Conservation (phyloP, 768 basidiomycete species). For the Tulasnella sp. region DNA sequence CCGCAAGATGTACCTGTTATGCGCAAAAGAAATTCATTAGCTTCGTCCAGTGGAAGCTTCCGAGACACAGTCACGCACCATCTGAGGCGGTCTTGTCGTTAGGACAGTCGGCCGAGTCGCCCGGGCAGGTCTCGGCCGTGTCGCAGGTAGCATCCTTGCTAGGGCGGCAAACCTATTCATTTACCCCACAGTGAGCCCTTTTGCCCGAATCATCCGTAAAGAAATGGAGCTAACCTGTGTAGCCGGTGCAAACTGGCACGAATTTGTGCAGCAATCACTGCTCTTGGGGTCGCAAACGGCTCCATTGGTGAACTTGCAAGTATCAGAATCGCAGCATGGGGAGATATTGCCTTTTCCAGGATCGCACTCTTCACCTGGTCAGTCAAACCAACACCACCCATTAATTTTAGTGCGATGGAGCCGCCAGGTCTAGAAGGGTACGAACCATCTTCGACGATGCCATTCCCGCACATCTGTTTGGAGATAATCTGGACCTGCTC, state of each 20-base stretch:
- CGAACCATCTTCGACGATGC: slow-evolving; percentile 57
- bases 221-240: slow-evolving; percentile 38
- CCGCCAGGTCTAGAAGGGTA: neutral
- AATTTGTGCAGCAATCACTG: slow-evolving; percentile 65
- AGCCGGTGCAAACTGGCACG: slow-evolving; percentile 65
- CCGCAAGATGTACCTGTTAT: slow-evolving; percentile 53
- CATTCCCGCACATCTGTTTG: slow-evolving; percentile 75
- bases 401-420: slow-evolving; percentile 20
- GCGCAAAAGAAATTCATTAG: neutral
- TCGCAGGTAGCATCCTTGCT: slow-evolving; percentile 66
- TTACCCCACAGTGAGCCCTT: neutral
- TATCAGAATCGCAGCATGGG: slow-evolving; percentile 66
- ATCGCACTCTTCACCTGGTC: slow-evolving; percentile 77
- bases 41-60: neutral
- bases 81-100: slow-evolving; percentile 57
- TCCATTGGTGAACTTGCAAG: slow-evolving; percentile 67
- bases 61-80: slow-evolving; percentile 38
- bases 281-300: slow-evolving; percentile 77
- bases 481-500: slow-evolving; percentile 47
- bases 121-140: slow-evolving; percentile 66
- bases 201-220: neutral
- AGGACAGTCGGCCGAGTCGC: slow-evolving; percentile 69
- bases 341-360: slow-evolving; percentile 59
- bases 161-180: slow-evolving; percentile 57
- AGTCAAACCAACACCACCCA: slow-evolving; percentile 30